Evolutionary conservation across 345 rosid genomes (phyloP).

Genomic region (Linum usitatissimum): DNA sequence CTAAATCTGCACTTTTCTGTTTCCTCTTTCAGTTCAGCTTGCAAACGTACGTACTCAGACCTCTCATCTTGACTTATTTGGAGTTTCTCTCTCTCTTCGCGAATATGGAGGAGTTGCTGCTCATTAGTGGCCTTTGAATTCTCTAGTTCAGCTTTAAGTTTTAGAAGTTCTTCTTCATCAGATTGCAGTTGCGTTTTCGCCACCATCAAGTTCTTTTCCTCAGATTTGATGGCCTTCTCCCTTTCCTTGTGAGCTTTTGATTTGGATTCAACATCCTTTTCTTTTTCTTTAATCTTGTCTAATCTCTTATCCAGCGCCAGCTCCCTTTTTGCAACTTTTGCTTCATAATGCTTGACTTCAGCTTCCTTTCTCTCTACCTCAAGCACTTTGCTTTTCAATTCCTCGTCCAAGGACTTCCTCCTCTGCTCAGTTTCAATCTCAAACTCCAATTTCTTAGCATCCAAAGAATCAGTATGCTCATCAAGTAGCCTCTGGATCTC

Average conservation of each 20-base stretch:
- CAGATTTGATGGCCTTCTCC: conserved; percentile 54
- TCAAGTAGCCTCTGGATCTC: conserved; percentile 70
- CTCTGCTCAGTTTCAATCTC: conserved; percentile 70
- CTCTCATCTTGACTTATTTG: conserved; percentile 71
- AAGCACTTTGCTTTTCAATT: conserved; percentile 47
- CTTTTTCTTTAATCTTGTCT: conserved; percentile 73
- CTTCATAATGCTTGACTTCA: conserved; percentile 75
- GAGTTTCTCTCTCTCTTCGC: conserved; percentile 48
- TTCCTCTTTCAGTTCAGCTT: conserved; percentile 68
- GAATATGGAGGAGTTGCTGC: conserved; percentile 43
- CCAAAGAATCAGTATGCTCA: conserved; percentile 67
- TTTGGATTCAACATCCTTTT: conserved; percentile 50
- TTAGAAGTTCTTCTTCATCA: conserved; percentile 48
- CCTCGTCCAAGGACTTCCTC: conserved; percentile 63
- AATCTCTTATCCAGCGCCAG: conserved; percentile 55
- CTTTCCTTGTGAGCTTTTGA: conserved; percentile 49
- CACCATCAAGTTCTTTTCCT: conserved; percentile 52
- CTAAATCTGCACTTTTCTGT: conserved; percentile 60
- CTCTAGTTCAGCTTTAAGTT: conserved; percentile 56
- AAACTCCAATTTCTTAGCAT: conserved; percentile 53
- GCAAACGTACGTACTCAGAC: conserved; percentile 57
- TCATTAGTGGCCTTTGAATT: conserved; percentile 53
- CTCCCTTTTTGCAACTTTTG: conserved; percentile 71
- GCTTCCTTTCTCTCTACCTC: conserved; percentile 77
- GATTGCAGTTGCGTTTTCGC: conserved; percentile 40